Percentiles rank a stretch among this genome's conserved stretches.
Conservation (phyloP, 2,329 filamentous ascomycete genomes). For the Colletotrichum tanaceti region DNA sequence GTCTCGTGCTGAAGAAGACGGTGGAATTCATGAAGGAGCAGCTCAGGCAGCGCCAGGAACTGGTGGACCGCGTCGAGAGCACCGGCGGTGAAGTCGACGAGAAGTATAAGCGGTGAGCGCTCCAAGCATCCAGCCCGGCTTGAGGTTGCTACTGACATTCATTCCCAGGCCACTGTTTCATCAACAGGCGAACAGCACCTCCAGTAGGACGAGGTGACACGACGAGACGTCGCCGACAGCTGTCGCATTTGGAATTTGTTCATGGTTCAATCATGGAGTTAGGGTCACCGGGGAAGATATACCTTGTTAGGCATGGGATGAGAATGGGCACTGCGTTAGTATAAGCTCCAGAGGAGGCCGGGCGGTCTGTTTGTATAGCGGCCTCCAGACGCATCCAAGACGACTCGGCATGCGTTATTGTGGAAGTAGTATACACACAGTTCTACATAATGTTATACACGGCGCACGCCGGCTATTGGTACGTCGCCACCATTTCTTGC, state of each 20-base stretch:
- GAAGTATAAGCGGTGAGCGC: slow-evolving; percentile 56
- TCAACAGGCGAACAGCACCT: slow-evolving; percentile 23
- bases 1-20: slow-evolving; percentile 80
- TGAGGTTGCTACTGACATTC: background rate
- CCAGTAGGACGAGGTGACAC: slow-evolving; percentile 16
- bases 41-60: slow-evolving; percentile 66
- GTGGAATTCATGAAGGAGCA: slow-evolving; percentile 73
- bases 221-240: background rate
- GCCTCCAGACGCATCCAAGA: background rate
- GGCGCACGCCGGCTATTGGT: slow-evolving; percentile 52
- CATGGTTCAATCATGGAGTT: slow-evolving; percentile 8
- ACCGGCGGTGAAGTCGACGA: slow-evolving; percentile 67
- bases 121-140: background rate
- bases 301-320: slow-evolving; percentile 13
- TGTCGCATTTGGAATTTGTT: background rate
- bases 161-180: background rate
- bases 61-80: slow-evolving; percentile 70
- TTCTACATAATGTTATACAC: slow-evolving; percentile 30
- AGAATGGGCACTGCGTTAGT: background rate
- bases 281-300: background rate
- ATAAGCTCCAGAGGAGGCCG: background rate
- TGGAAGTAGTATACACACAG: slow-evolving; percentile 29
- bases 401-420: slow-evolving; percentile 1
- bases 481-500: slow-evolving; percentile 58
- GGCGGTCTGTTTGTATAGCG: slow-evolving; percentile 15